Evolutionary conservation across 1,284 basidiomycete species (phyloP), one percentile per base, ranked within the genome.

Genomic region (Trametes polyzona): DNA sequence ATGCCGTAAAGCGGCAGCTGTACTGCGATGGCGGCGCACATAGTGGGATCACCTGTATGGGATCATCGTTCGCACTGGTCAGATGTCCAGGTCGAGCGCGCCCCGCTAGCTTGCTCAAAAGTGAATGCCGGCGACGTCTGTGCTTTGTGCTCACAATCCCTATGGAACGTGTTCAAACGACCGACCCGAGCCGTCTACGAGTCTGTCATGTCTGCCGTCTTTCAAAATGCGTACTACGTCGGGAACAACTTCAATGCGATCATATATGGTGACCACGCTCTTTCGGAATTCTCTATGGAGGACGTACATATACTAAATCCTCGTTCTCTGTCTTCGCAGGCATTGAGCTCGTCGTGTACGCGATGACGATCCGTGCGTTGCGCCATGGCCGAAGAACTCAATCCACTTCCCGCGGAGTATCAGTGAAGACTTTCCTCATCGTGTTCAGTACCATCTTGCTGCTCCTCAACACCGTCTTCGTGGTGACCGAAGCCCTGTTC

Each of bases 211-310:
- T 49, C 54, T 17, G 35, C 35, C 43, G 33, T 67, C 39, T 65
- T 67, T 52, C 61, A 67, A 53, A 58, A 69, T 47, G 59, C 62
- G 11, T 66, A 60, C 42, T 69, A 69, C 52, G 53, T 68, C 47
- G 68, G 67, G 11, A 66, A 57, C 52, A 61, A 63, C 52, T 56
- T 67, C 41, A 63, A 59, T 39, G 60, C 60, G 21, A 68, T 69
- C 4, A 32, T 69, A 8, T 69, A 69, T 42, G 67, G 68, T 68
- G 49, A 32, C 39, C 3, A 16, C 27, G 3, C 12, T 1, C 7
- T 2, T 9, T 23, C 27, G 6, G n/a, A 9, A 11, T 19, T 17
- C n/a, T n/a, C 26, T n/a, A n/a, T n/a, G n/a, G n/a, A n/a, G n/a
- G 23, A 16, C 5, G 16, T 1, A n/a, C 6, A 27, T 16, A 33